Evolutionary conservation across 2,329 filamentous ascomycete species (phyloP), one percentile per base, ranked within the genome.

Genomic region (Davidsoniella neocaledoniae): DNA sequence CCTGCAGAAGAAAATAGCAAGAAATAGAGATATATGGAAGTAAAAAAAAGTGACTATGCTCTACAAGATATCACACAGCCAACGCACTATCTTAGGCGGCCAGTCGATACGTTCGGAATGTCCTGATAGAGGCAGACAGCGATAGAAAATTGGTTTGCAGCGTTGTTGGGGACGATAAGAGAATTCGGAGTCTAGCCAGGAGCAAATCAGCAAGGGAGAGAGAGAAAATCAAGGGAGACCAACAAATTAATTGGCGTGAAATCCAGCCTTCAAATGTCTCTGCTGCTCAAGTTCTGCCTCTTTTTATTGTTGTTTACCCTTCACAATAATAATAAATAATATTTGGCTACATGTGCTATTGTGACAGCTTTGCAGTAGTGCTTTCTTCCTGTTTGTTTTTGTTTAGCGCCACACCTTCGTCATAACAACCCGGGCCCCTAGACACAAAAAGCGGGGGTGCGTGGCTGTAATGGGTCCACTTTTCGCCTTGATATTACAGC

Each of bases 381-480:
- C 21, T 19, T 33, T 42, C 17, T 26, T 17, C n/a, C 33, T 19
- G 6, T 21, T 50, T 47, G 10, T 39, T 46, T 33, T 42, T 26
- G 38, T 42, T 43, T 26, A 9, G 23, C 39, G 50, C 50, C 50
- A 51, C 50, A 48, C 19, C 37, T 39, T 47, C 50, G 45, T 38
- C 44, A 51, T 48, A 51, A 25, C 37, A 47, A 51, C 43, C 2
- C 23, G n/a, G 40, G 17, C 6, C 14, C 19, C 10, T 10, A 25
- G 25, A 16, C 36, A 17, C 33, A 16, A 39, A 51, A 51, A 51
- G 45, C 36, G 45, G 45, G 45, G 45, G 14, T 17, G 17, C 44
- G 40, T 44, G 29, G 50, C 50, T 23, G 21, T 23, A 5, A 23
- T 44, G 8, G n/a, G n/a, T n/a, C 19, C 6, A 5, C 37, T 21